Evolutionary conservation across 2,329 filamentous ascomycete genomes (phyloP).

Genomic region (Arthrobotrys sphaeroides): DNA sequence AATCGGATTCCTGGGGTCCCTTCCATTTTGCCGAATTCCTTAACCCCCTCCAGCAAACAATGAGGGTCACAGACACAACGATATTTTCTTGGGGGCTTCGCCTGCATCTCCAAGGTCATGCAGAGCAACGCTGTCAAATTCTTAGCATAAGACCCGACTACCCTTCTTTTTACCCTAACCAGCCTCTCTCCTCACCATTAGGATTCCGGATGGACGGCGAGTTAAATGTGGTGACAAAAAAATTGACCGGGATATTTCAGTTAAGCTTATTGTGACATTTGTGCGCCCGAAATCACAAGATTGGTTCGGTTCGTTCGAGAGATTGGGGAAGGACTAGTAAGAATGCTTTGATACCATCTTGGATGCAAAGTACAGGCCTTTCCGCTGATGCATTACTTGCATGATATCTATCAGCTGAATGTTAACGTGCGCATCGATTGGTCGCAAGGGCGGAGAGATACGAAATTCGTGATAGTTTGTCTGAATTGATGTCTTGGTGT

Average conservation of each 20-base stretch:
- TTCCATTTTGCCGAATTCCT: conserved; percentile 13
- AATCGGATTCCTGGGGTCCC: conserved; percentile 10
- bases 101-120: conserved; percentile 6
- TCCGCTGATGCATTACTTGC: conserved; percentile 19
- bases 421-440: not conserved
- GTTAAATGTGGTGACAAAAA: not conserved
- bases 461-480: too few species aligned
- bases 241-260: not conserved
- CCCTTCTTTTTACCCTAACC: not conserved
- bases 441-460: too few species aligned
- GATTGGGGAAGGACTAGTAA: not conserved
- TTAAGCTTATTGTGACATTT: conserved; percentile 17
- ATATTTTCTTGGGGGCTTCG: conserved; percentile 7
- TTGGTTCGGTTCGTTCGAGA: conserved; percentile 5
- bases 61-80: not conserved
- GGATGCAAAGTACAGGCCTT: not conserved
- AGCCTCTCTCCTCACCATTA: not conserved
- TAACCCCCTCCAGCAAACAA: not conserved
- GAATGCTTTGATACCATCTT: not conserved
- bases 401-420: conserved; percentile 10
- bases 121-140: conserved; percentile 29
- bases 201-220: conserved; percentile 11
- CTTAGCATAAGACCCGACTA: conserved; percentile 17
- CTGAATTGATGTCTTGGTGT: too few species aligned
- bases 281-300: not conserved